Evolutionary conservation across 2,329 filamentous ascomycete genomes (phyloP), one percentile per base, ranked within the genome.

Genomic region (Fusarium cyanostomum): DNA sequence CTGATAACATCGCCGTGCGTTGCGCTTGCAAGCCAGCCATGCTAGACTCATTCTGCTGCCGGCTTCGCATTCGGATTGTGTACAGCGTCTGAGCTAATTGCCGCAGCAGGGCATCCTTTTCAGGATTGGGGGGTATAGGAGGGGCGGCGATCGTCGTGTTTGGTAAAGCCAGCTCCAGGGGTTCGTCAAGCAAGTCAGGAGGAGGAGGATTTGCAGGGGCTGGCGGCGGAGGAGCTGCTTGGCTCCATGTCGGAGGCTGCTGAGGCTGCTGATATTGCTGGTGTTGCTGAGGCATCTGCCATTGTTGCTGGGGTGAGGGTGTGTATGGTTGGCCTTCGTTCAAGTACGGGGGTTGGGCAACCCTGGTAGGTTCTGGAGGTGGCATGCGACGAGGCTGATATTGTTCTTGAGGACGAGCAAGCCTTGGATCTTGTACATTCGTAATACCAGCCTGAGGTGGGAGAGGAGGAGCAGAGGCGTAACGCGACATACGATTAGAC

Each of bases 51-150:
- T 94, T 94, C 71, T 95, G 91, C 24, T 84, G 78, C 42, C 90
- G 84, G 50, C 88, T 89, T 43, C 85, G 84, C 60, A 88, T 86
- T 13, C 94, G 88, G 62, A 91, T 88, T 34, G 85, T 80, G 52
- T 88, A 82, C 4, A 98, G 81, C 0, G 88, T 86, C 53, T 84
- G 81, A 31, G 89, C 92, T 27, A 98, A 84, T 39, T 93, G 90
- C 50, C 85, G 84, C 4, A 97, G 83, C 13, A 98, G 85, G 16
- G 91, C 89, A 75, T 98, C 93, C 74, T 97, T 97, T 77, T 98
- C 92, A 1, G 95, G 95, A 71, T 99, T 99, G 0, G 93, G 94
- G 0, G 95, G 94, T 28, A 97, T 92, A 0, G 94, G 94, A 1
- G 95, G 94, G 1, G 92, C 87, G 7, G 89, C 83, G 8, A 87